phyloP scores from a whole-genome alignment of 148 eudicot species.

The Diospyros kaki region DNA sequence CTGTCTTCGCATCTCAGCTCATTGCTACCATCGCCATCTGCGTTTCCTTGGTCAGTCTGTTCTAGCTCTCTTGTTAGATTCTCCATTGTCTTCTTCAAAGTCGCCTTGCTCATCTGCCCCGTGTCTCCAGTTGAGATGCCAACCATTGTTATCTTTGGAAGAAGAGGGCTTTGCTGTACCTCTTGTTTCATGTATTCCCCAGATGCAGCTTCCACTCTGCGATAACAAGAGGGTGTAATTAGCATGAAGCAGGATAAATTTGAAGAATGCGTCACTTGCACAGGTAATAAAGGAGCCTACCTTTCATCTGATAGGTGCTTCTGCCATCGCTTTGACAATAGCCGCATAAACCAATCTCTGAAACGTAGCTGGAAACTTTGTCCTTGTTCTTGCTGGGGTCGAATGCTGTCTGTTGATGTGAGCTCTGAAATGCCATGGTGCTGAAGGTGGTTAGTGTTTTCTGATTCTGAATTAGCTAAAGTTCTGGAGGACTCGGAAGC shows the following conservation, averaged over 20 bases:
- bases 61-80: slow-evolving; percentile 77
- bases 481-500: slow-evolving; percentile 37
- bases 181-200: slow-evolving; percentile 30
- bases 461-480: slow-evolving; percentile 28
- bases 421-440: slow-evolving; percentile 29
- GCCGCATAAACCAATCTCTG: slow-evolving; percentile 67
- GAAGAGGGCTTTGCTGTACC: slow-evolving; percentile 43
- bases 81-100: slow-evolving; percentile 78
- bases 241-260: background rate
- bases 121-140: slow-evolving; percentile 77
- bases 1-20: slow-evolving; percentile 42
- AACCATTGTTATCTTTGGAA: slow-evolving; percentile 90
- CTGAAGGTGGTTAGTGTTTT: slow-evolving; percentile 29
- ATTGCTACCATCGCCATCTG: slow-evolving; percentile 17
- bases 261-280: background rate
- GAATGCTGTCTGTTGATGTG: slow-evolving; percentile 27
- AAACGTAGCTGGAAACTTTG: slow-evolving; percentile 51
- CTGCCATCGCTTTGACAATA: slow-evolving; percentile 46
- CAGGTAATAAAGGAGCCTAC: slow-evolving; percentile 17
- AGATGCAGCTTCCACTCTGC: slow-evolving; percentile 32
- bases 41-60: slow-evolving; percentile 39
- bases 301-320: slow-evolving; percentile 35
- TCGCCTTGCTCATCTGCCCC: slow-evolving; percentile 65
- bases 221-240: background rate
- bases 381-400: slow-evolving; percentile 24